Conservation (phyloP, 108 stramenopile species). For the Nitzschia inconspicua region DNA sequence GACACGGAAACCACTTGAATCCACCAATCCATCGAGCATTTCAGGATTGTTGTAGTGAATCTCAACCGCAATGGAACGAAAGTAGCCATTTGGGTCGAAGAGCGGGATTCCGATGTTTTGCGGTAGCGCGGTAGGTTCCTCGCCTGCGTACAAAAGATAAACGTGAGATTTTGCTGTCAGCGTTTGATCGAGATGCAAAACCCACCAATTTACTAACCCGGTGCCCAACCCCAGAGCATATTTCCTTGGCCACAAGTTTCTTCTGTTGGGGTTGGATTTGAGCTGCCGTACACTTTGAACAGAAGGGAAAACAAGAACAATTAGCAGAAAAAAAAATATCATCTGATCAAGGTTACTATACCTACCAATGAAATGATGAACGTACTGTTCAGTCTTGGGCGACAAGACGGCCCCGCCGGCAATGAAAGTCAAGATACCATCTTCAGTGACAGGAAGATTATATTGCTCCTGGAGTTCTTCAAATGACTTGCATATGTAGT, state of each 20-base stretch:
- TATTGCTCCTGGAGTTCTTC: constrained; percentile 24
- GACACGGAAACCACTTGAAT: constrained; percentile 44
- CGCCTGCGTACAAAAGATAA: constrained; percentile 50
- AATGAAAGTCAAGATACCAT: constrained; percentile 10
- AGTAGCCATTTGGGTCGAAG: constrained; percentile 15
- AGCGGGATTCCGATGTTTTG: constrained; percentile 38
- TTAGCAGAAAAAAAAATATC: neutral
- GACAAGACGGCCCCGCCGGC: constrained; percentile 16
- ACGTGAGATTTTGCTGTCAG: neutral
- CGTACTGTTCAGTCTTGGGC: neutral
- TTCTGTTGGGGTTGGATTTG: no score
- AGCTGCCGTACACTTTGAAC: no score
- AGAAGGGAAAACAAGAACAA: constrained; percentile 1
- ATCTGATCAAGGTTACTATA: no score
- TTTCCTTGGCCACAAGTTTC: no score
- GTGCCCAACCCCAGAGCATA: no score
- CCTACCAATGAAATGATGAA: constrained; percentile 10
- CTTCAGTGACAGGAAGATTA: no score
- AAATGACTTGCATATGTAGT: constrained; percentile 28
- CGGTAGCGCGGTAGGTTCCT: constrained; percentile 20
- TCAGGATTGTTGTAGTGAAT: constrained; percentile 55
- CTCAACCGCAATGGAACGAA: constrained; percentile 22
- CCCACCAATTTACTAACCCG: no score
- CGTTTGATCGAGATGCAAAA: no score
- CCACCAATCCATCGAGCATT: constrained; percentile 10